phyloP scores from a whole-genome alignment of 257 asterid species.

The Parsonsia alboflavescens region DNA sequence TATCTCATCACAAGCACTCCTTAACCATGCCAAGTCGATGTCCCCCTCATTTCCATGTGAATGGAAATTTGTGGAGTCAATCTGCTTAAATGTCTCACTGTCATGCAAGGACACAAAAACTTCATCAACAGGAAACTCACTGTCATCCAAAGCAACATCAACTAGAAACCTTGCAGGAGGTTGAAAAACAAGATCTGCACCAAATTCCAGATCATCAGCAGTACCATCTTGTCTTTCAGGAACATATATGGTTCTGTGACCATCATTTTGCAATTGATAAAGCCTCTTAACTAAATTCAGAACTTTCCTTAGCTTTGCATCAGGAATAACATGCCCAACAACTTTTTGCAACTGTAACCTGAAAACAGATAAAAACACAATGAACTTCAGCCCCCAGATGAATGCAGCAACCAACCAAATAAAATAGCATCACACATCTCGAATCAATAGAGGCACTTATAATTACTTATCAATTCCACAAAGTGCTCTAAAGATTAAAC shows the following conservation, averaged over 20 bases:
- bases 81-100: slow-evolving; percentile 40
- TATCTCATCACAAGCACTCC: slow-evolving; percentile 74
- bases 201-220: slow-evolving; percentile 66
- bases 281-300: slow-evolving; percentile 60
- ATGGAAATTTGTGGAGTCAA: slow-evolving; percentile 27
- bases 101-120: slow-evolving; percentile 31
- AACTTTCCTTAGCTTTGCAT: slow-evolving; percentile 48
- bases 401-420: background rate
- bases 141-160: slow-evolving; percentile 57
- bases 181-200: slow-evolving; percentile 69
- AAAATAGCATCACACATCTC: background rate
- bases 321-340: slow-evolving; percentile 53
- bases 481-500: background rate
- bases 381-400: background rate
- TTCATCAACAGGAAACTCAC: slow-evolving; percentile 40
- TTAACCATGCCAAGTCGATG: slow-evolving; percentile 82
- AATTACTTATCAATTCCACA: background rate
- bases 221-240: slow-evolving; percentile 36
- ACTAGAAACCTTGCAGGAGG: slow-evolving; percentile 76
- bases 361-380: slow-evolving; percentile 10
- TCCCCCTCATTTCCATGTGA: slow-evolving; percentile 35
- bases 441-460: background rate
- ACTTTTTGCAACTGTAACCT: slow-evolving; percentile 79
- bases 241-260: slow-evolving; percentile 28
- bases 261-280: slow-evolving; percentile 48